These are phyloP conservation scores for Auricularia auricula-judae DNA, from an alignment of 768 basidiomycete species.

Conservation along the genomic window DNA sequence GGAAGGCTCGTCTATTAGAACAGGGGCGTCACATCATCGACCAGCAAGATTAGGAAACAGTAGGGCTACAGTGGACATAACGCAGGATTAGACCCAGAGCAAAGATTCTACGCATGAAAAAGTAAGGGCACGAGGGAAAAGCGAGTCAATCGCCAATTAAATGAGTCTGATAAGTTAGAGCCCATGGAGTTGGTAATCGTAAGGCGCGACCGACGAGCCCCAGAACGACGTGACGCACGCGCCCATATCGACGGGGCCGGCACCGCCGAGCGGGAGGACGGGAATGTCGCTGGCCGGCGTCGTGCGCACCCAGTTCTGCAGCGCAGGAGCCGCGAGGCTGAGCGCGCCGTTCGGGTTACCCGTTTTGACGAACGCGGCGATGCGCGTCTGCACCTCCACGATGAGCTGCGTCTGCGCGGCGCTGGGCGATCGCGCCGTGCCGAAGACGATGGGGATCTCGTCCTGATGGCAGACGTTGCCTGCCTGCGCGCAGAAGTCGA, in stretches of 20 bases:
- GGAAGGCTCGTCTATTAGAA: too few relatives aligned
- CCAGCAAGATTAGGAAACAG: too few relatives aligned
- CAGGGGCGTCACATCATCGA: too few relatives aligned
- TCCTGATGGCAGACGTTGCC: constrained; percentile 59
- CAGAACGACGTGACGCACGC: background rate
- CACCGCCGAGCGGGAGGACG: background rate
- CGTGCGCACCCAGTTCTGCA: background rate
- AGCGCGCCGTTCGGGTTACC: constrained; percentile 46
- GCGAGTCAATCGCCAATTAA: too few relatives aligned
- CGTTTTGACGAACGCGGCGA: constrained; percentile 50
- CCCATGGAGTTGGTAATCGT: background rate
- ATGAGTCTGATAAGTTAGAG: background rate
- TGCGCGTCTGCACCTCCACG: constrained; percentile 55
- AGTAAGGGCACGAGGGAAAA: too few relatives aligned
- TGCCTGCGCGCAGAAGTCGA: constrained; percentile 43
- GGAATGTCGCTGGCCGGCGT: background rate
- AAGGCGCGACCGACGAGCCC: background rate
- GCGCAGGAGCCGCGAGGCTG: background rate
- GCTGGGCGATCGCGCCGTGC: constrained; percentile 46
- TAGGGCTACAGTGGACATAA: too few relatives aligned
- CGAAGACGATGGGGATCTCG: constrained; percentile 20
- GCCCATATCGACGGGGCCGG: background rate
- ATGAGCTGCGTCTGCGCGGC: constrained; percentile 46
- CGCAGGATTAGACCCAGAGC: too few relatives aligned
- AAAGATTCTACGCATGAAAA: too few relatives aligned